These are phyloP conservation scores for Magnolia kwangsiensis DNA, from an alignment of 164 flowering plant species.

Conservation along the genomic window DNA sequence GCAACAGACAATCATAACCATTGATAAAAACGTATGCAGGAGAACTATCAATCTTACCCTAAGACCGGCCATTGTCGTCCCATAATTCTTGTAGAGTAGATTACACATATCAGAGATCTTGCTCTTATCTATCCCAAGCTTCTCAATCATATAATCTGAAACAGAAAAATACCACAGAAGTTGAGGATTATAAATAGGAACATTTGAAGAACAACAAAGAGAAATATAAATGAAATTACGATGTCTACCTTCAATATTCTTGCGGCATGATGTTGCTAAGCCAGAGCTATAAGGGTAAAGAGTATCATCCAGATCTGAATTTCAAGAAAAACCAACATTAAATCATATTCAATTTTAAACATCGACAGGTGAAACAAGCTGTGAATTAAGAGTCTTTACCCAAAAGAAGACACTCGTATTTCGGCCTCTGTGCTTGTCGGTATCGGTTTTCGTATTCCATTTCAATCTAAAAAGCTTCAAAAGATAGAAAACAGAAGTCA, in stretches of 20 bases:
- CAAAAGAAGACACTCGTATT: background rate
- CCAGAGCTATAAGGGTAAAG: background rate
- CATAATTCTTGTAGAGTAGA: slow-evolving; percentile 63
- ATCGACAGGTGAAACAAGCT: background rate
- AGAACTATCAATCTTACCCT: slow-evolving; percentile 34
- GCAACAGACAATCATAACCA: background rate
- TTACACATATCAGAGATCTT: slow-evolving; percentile 50
- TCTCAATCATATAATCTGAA: slow-evolving; percentile 66
- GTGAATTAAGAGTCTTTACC: background rate
- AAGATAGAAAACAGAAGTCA: background rate
- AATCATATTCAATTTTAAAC: background rate
- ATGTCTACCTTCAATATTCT: background rate
- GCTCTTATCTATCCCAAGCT: slow-evolving; percentile 61
- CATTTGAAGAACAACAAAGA: background rate
- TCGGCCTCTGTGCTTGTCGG: background rate
- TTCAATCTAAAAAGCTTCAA: background rate
- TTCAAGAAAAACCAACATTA: background rate
- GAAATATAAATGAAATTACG: background rate
- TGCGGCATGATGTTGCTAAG: background rate
- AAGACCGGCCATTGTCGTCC: slow-evolving; percentile 96
- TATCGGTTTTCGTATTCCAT: background rate
- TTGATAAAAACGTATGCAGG: background rate
- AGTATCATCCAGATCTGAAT: background rate
- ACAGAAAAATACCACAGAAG: background rate
- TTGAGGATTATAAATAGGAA: background rate